Conservation (phyloP, 345 rosid genomes). For the Anastatica hierochuntica region DNA sequence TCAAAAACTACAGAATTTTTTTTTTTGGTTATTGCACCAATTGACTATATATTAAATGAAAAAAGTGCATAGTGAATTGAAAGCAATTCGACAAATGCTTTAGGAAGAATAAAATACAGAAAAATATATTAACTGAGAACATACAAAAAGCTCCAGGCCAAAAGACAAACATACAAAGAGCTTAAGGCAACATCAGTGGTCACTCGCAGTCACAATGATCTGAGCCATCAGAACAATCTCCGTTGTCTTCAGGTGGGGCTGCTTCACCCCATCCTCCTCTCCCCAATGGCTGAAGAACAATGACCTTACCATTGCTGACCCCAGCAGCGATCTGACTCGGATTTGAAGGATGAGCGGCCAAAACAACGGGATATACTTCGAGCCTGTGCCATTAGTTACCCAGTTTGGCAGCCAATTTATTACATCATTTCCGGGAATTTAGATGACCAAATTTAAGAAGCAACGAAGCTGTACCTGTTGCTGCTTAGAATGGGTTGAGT, state of each 20-base stretch:
- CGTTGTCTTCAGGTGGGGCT: neutral
- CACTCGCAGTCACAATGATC: neutral
- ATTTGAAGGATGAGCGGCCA: slow-evolving; percentile 58
- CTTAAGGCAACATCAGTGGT: neutral
- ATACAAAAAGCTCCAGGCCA: too few relatives aligned
- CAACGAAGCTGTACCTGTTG: slow-evolving; percentile 11
- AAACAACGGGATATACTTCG: slow-evolving; percentile 34
- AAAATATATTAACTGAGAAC: too few relatives aligned
- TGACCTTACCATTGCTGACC: slow-evolving; percentile 52
- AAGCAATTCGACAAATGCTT: too few relatives aligned
- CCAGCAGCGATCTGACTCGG: slow-evolving; percentile 57
- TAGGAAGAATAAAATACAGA: too few relatives aligned
- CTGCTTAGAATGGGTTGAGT: slow-evolving; percentile 2
- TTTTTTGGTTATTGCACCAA: too few relatives aligned
- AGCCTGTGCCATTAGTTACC: slow-evolving; percentile 4
- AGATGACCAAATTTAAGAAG: neutral
- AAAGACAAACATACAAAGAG: too few relatives aligned
- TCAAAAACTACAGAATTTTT: too few relatives aligned
- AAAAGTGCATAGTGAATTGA: too few relatives aligned
- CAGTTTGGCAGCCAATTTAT: too few relatives aligned
- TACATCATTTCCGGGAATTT: neutral
- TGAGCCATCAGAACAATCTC: slow-evolving; percentile 1
- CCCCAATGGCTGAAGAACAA: slow-evolving; percentile 47
- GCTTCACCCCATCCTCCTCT: slow-evolving; percentile 40
- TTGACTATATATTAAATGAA: too few relatives aligned